Evolutionary conservation across 768 basidiomycete species (phyloP), one percentile per base, ranked within the genome.

Genomic region (Brasilioporus rufonigricans): DNA sequence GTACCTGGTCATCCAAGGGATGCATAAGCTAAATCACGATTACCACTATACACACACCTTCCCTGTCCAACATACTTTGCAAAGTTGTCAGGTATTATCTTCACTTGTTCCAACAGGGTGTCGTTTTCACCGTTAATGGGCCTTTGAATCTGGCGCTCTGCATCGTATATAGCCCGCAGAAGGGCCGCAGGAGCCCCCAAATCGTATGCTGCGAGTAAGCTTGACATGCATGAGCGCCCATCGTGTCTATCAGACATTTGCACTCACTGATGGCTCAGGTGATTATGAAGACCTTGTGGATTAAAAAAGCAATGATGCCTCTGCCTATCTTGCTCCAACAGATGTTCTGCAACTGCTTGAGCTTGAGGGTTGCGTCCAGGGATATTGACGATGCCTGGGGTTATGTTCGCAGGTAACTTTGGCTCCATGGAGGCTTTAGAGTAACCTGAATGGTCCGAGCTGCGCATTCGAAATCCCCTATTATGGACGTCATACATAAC

Each of bases 231-330:
- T 48, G 14, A 50, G 36, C 31, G 14, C 9, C n/a, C 8, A 27
- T 32, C 18, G n/a, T n/a, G 21, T 44, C 45, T 2, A 44, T 3
- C 23, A 39, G 16, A 31, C 8, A 14, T n/a, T 32, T 24, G 12
- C 38, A 11, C 78, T 66, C 48, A 84, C 83, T 84, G 83, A 60
- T 85, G 83, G 59, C 77, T 78, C 14, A 82, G 65, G 64, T 85
- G 84, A 62, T 84, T 84, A 60, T 85, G 82, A 27, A 84, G 72
- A 3, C 75, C 73, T 16, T 71, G 68, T 18, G 63, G 48, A 12
- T 73, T 66, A 59, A 76, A 82, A 61, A 76, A 78, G 61, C 81
- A 81, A 56, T 84, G 82, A 55, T 82, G 76, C 16, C 67, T 61
- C 50, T 79, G 69, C 16, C 77, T 74, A 59, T 84, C 82, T 45